Base-by-base conservation (phyloP, 2,329 filamentous ascomycete species). In the Talaromyces funiculosus region DNA sequence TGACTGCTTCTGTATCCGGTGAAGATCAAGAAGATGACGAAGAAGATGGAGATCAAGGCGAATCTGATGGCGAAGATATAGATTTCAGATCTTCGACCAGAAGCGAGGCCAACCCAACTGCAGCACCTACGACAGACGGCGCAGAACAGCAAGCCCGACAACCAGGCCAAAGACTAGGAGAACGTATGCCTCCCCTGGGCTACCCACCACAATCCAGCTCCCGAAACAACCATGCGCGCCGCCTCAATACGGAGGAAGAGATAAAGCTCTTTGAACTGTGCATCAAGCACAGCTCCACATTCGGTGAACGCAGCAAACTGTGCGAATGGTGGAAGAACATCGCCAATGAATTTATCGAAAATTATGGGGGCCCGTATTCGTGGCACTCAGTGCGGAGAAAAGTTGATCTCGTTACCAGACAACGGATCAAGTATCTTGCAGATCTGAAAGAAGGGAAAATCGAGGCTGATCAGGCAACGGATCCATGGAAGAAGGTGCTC, bases 341-440 rank as follows among this genome's bases (percentile, higher is more conserved):
- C 14, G 73, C 75, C 5, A 65, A 64, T 26, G 74, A 77, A 56
- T 77, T 77, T 60, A 74, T 71, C 5, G 66, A 64, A 12, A 67
- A 70, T 26, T 69, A 75, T 49, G 74, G 73, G 6, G 72, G 75
- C 53, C 73, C 73, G 9, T 77, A 77, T 62, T 75, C 73, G 22
- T 77, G 75, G 75, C 74, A 77, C 51, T 76, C 74, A 18, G 75
- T 77, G 26, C 74, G 75, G 16, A 69, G 75, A 29, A 77, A 75
- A 61, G 75, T 77, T 18, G 74, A 77, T 62, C 53, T 72, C 24
- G 72, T 75, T 6, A 76, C 75, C 20, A 75, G 75, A 51, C 74
- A 75, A 63, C 70, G 75, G 9, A 72, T 75, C 60, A 73, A 75
- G 62, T 74, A 73, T 51, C 67, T 76, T 0, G 69, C 73, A 8